Evolutionary conservation across 164 flowering plant species (phyloP), one percentile per base, ranked within the genome.

Genomic region (Vitis cinerea): DNA sequence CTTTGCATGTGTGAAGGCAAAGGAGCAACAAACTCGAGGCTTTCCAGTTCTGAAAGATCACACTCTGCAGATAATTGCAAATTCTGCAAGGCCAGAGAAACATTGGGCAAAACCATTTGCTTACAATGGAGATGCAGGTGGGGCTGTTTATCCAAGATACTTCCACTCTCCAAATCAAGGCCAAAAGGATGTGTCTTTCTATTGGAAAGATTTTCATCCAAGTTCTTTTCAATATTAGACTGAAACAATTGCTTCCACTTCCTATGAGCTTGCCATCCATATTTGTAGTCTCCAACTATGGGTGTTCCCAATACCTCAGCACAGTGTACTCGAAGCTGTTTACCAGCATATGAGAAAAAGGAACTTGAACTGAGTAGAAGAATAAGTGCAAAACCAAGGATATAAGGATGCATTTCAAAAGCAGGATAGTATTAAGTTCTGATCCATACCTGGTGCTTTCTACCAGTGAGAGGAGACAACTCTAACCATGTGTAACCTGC

Each of bases 221-320:
- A 31, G 29, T 61, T 63, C 52, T 31, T 47, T 58, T 69, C 77
- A 30, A 49, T 30, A 71, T 70, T 65, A 50, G 73, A 61, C 50
- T 37, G 68, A 53, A 74, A 66, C 4, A 80, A 13, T 14, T 79
- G 82, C 69, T 83, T 79, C 87, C 86, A 81, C 30, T 86, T 84
- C 78, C 77, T 79, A 83, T 95, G 98, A 74, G 93, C 90, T 68
- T 83, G 88, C 93, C 96, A 85, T 0, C 98, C 98, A 68, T 95
- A 95, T 76, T 95, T 93, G 76, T 83, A 91, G 74, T 93, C 99
- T 78, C 99, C 99, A 63, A 95, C 94, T 56, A 95, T 93, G 30
- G 99, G 98, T 53, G 99, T 93, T 72, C 97, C 88, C 78, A 95
- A 76, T 61, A 87, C 93, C 79, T 93, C 97, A 13, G 99, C 96